These are phyloP conservation scores for Mycena olivaceomarginata DNA, from an alignment of 768 basidiomycete genomes.

Conservation along the genomic window DNA sequence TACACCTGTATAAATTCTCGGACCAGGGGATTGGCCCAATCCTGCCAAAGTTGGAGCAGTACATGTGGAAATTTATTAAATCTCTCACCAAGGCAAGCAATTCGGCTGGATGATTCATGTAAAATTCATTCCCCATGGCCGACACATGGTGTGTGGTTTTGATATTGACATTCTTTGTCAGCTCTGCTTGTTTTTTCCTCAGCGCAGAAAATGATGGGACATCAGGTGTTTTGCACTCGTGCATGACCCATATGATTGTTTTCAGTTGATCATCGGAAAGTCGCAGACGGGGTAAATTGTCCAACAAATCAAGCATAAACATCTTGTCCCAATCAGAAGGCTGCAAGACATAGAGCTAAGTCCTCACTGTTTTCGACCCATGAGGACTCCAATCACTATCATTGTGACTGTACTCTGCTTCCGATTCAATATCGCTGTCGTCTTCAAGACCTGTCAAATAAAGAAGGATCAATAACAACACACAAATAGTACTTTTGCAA, in stretches of 20 bases:
- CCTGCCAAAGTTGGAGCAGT: slow-evolving; percentile 46
- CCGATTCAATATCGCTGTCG: not conserved
- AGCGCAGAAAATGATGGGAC: slow-evolving; percentile 54
- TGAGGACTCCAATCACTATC: slow-evolving; percentile 2
- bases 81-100: slow-evolving; percentile 43
- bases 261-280: not conserved
- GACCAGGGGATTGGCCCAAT: slow-evolving; percentile 48
- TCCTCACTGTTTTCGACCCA: slow-evolving; percentile 2
- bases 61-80: not conserved
- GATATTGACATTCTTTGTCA: slow-evolving; percentile 39
- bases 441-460: not conserved
- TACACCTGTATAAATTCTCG: slow-evolving; percentile 46
- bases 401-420: not conserved
- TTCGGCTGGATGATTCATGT: slow-evolving; percentile 47
- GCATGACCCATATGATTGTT: not conserved
- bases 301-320: not conserved
- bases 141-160: slow-evolving; percentile 46
- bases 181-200: slow-evolving; percentile 47
- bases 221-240: slow-evolving; percentile 47
- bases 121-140: slow-evolving; percentile 53
- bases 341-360: too few species aligned
- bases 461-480: not conserved
- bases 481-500: too few species aligned
- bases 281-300: not conserved
- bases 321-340: not conserved